Conservation (phyloP, 441 rosid genomes). For the Hypseocharis bilobata region DNA sequence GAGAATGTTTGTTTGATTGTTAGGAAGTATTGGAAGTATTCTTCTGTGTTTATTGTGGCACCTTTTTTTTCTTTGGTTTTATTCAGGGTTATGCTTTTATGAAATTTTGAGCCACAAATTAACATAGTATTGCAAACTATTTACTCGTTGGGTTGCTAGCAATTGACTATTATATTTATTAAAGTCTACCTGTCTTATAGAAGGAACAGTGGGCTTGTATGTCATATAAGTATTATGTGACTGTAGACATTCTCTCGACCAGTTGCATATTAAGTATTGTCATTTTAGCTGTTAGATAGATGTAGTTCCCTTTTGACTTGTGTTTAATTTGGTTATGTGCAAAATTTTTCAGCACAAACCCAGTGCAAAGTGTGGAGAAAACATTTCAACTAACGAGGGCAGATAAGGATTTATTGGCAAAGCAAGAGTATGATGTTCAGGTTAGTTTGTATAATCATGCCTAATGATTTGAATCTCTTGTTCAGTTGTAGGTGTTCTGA, state of each 20-base stretch:
- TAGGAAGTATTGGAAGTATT: too few relatives aligned
- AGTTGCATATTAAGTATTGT: neutral
- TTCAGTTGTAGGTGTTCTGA: constrained; percentile 16
- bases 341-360: constrained; percentile 51
- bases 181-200: too few relatives aligned
- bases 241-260: too few relatives aligned
- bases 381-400: constrained; percentile 65
- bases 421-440: constrained; percentile 79
- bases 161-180: too few relatives aligned
- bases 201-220: neutral
- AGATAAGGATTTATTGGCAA: constrained; percentile 58
- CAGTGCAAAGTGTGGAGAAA: constrained; percentile 61
- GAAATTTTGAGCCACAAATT: too few relatives aligned
- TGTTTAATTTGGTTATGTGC: constrained; percentile 14
- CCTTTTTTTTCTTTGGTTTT: too few relatives aligned
- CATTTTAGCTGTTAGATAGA: neutral
- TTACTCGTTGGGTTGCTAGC: too few relatives aligned
- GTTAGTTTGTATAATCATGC: constrained; percentile 27
- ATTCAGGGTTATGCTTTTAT: too few relatives aligned
- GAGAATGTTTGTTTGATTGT: too few relatives aligned
- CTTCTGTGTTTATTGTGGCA: too few relatives aligned
- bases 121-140: too few relatives aligned
- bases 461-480: constrained; percentile 2
- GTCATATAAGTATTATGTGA: neutral
- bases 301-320: neutral